A percentile compares a stretch with the other conserved stretches of the same genome.
Conservation (phyloP, 305 asterid genomes). For the Fraxinus velutina region DNA sequence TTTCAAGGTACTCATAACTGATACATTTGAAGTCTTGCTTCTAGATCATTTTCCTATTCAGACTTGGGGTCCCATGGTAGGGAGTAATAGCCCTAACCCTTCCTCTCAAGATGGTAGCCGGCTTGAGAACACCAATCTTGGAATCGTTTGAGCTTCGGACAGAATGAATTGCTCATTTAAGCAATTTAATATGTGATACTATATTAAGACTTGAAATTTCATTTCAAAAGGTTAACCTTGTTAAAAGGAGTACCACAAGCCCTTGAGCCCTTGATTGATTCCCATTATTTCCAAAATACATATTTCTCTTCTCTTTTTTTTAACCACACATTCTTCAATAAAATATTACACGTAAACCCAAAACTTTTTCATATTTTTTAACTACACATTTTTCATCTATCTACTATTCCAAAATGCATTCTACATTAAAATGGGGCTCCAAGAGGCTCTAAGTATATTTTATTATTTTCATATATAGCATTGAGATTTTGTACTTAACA, state of each 20-base stretch:
- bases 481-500: background rate
- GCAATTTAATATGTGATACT: background rate
- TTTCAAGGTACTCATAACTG: constrained; percentile 58
- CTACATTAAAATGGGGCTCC: too few species aligned
- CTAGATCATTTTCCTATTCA: background rate
- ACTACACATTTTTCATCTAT: too few species aligned
- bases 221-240: background rate
- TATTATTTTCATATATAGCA: background rate
- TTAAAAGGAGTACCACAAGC: background rate
- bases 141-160: background rate
- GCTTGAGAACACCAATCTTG: background rate
- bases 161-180: background rate
- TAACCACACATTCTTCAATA: too few species aligned
- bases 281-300: too few species aligned
- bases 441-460: background rate
- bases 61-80: background rate
- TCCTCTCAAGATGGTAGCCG: background rate
- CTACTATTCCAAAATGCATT: too few species aligned
- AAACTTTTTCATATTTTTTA: too few species aligned
- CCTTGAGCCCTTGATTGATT: too few species aligned
- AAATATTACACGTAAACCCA: too few species aligned
- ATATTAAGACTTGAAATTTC: background rate
- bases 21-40: constrained; percentile 7
- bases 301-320: too few species aligned
- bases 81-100: background rate